Base-by-base conservation (phyloP, 495 filamentous ascomycete species). In the Letharia lupina region DNA sequence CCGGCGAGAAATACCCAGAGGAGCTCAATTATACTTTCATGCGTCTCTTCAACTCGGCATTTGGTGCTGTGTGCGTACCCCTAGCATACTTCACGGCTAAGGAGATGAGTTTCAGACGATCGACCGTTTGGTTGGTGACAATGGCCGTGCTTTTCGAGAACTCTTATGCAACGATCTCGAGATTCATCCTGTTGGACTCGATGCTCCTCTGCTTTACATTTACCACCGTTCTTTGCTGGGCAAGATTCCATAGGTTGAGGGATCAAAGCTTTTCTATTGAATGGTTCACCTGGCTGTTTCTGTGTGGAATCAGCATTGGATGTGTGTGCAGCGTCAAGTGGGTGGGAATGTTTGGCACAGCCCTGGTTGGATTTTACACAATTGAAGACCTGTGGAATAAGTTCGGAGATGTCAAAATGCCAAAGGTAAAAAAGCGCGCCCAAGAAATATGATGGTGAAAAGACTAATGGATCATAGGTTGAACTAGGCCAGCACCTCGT, bases 171-270 rank as follows among this genome's bases (percentile, higher is more conserved):
- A 97, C 94, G 11, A 98, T 98, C 76, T 96, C 92, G 77, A 83
- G 94, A 69, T 98, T 98, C 74, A 97, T 98, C 71, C 86, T 98
- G 31, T 83, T 98, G 60, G 94, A 98, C 73, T 97, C 94, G 3
- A 98, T 98, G 94, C 83, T 98, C 23, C 84, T 98, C 28, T 98
- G 91, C 78, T 97, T 97, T 76, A 98, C 94, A 31, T 94, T 98
- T 70, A 94, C 92, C 2, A 98, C 94, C 20, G 89, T 93, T 48
- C 82, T 98, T 68, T 96, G 93, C 81, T 98, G 93, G 91, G 87
- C 94, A 66, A 91, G 89, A 72, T 98, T 98, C 77, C 94, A 98
- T 77, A 83, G 86, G 64, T 81, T 93, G 70, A 91, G 91, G 73
- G 81, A 86, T 66, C 80, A 88, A 70, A 91, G 88, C 73, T 98